A percentile compares a stretch with the other conserved stretches of the same genome.
These are phyloP conservation scores for Pyrenula aspistea DNA, from an alignment of 495 filamentous ascomycete genomes.

Conservation along the genomic window DNA sequence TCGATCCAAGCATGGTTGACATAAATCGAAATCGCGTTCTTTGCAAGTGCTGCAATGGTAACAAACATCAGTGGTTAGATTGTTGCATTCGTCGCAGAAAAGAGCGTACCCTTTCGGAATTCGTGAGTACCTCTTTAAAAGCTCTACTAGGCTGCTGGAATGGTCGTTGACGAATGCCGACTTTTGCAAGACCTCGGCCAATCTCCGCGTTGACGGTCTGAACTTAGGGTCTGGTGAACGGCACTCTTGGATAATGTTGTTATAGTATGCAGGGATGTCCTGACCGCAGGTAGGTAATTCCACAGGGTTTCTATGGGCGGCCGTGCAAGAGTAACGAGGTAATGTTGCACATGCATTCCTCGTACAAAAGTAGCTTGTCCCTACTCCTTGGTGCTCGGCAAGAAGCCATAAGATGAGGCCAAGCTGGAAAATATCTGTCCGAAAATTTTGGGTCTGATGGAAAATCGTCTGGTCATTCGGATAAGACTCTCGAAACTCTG, in stretches of 20 bases:
- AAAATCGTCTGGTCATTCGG: neutral
- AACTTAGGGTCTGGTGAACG: neutral
- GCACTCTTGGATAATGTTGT: neutral
- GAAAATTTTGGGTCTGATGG: neutral
- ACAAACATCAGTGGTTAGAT: neutral
- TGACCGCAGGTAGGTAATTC: conserved; percentile 2
- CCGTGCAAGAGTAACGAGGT: conserved; percentile 2
- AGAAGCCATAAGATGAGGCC: conserved; percentile 6
- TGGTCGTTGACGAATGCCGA: neutral
- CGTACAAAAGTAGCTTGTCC: conserved; percentile 1
- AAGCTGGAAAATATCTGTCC: conserved; percentile 7
- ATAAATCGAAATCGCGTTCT: conserved; percentile 4
- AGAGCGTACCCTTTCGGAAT: neutral
- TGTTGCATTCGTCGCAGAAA: conserved; percentile 5
- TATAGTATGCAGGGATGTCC: neutral
- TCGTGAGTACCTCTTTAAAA: neutral
- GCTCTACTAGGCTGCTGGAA: neutral
- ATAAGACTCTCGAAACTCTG: conserved; percentile 1
- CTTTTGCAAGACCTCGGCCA: neutral
- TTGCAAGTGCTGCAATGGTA: conserved; percentile 4
- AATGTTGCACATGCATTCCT: conserved; percentile 4
- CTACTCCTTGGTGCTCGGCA: conserved; percentile 2
- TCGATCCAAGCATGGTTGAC: neutral
- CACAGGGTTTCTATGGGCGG: conserved; percentile 4
- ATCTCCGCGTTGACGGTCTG: neutral